A percentile compares a stretch with the other conserved stretches of the same genome.
Conservation (phyloP, 2,329 filamentous ascomycete species). For the Onygenales sp. region DNA sequence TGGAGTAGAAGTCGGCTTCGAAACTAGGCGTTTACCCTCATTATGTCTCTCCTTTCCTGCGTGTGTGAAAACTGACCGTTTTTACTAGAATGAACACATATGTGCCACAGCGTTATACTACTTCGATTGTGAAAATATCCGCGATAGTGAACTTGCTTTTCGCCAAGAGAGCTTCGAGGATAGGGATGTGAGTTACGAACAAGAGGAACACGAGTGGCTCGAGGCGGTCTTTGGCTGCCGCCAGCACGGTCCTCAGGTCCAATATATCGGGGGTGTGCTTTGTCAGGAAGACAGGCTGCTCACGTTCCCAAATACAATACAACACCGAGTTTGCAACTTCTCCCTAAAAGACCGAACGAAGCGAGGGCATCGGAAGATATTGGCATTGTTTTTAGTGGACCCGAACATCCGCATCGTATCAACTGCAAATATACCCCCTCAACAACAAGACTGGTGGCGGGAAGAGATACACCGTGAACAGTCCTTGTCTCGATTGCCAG, state of each 20-base stretch:
- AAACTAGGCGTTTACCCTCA: neutral
- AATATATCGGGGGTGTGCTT: conserved; percentile 8
- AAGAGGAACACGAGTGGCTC: conserved; percentile 7
- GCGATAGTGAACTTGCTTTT: conserved; percentile 43
- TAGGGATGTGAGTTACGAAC: conserved; percentile 20
- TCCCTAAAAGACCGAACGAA: conserved; percentile 6
- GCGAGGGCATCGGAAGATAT: conserved; percentile 10
- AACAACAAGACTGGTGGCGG: conserved; percentile 8
- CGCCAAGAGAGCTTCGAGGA: conserved; percentile 29
- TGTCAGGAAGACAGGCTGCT: conserved; percentile 11
- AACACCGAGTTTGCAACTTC: conserved; percentile 7
- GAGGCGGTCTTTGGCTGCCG: conserved; percentile 6
- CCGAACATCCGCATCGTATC: conserved; percentile 9
- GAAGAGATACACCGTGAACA: conserved; percentile 1
- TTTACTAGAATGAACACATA: conserved; percentile 52
- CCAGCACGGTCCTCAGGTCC: conserved; percentile 4
- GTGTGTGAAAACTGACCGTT: too few relatives aligned
- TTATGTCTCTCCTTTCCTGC: neutral
- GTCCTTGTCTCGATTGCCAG: neutral
- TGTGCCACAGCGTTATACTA: conserved; percentile 55
- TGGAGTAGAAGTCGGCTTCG: neutral
- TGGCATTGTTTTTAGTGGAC: conserved; percentile 9
- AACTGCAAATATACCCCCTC: conserved; percentile 9
- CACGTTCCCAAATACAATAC: conserved; percentile 11
- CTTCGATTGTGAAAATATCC: conserved; percentile 52